These are phyloP conservation scores for Plantago major DNA, from an alignment of 257 asterid genomes.

Conservation along the genomic window DNA sequence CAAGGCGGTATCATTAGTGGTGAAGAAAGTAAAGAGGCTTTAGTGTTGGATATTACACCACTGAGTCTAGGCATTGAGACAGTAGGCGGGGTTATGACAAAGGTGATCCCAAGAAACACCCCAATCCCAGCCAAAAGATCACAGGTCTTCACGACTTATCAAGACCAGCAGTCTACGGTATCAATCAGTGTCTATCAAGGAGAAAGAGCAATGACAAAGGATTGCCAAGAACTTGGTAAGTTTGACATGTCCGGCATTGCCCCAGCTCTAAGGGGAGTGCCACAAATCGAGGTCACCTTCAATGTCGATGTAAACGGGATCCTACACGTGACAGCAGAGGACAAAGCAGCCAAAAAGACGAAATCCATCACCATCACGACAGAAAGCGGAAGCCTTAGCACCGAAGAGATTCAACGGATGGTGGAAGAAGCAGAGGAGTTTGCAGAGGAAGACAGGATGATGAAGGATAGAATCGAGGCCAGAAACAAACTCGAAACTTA, in stretches of 20 bases:
- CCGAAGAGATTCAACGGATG: conserved; percentile 45
- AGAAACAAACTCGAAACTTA: conserved; percentile 40
- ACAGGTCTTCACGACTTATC: conserved; percentile 46
- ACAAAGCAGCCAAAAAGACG: conserved; percentile 41
- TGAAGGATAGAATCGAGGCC: conserved; percentile 40
- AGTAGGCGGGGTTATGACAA: conserved; percentile 59
- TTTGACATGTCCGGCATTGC: conserved; percentile 44
- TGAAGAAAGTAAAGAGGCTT: conserved; percentile 26
- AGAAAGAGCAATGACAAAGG: conserved; percentile 45
- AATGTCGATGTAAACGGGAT: conserved; percentile 48
- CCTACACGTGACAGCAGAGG: conserved; percentile 44
- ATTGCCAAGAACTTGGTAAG: conserved; percentile 43
- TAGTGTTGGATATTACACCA: conserved; percentile 24
- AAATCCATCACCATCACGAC: conserved; percentile 47
- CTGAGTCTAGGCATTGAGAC: conserved; percentile 51
- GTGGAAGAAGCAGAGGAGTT: conserved; percentile 47
- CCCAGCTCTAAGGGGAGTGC: conserved; percentile 53
- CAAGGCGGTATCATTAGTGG: conserved; percentile 49
- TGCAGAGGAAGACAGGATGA: conserved; percentile 45
- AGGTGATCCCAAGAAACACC: conserved; percentile 47
- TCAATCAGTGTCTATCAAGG: conserved; percentile 47
- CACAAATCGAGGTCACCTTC: conserved; percentile 53
- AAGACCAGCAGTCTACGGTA: conserved; percentile 48
- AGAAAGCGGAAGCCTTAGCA: conserved; percentile 42
- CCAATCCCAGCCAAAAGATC: conserved; percentile 45